Percentiles rank a stretch among this genome's conserved stretches.
phyloP scores from a whole-genome alignment of 169 alveolate species.

The Cryptosporidium muris region DNA sequence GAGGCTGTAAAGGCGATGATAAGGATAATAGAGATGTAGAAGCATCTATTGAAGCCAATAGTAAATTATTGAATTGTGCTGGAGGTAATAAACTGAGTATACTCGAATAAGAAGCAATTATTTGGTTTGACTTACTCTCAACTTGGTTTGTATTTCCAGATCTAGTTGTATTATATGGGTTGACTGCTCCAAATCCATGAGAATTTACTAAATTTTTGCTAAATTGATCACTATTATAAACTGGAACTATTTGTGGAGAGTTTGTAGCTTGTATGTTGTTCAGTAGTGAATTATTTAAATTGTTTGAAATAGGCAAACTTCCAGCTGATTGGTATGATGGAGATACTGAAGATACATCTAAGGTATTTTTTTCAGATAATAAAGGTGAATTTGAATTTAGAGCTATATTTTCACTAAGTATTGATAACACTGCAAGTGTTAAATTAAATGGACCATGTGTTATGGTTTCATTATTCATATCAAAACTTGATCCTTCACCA shows the following conservation, averaged over 20 bases:
- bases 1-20: slow-evolving; percentile 46
- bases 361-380: background rate
- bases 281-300: background rate
- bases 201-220: background rate
- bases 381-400: background rate
- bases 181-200: background rate
- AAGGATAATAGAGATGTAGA: slow-evolving; percentile 47
- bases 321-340: background rate
- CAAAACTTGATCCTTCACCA: background rate
- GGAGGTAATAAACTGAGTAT: slow-evolving; percentile 4
- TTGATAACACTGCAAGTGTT: slow-evolving; percentile 57
- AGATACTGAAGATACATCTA: slow-evolving; percentile 6
- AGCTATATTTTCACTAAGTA: slow-evolving; percentile 40
- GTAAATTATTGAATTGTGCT: slow-evolving; percentile 25
- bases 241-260: background rate
- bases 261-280: background rate
- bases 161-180: slow-evolving; percentile 4
- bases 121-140: background rate
- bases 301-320: too few relatives aligned
- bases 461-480: slow-evolving; percentile 1
- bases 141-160: slow-evolving; percentile 3
- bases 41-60: slow-evolving; percentile 51
- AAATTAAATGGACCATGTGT: slow-evolving; percentile 56
- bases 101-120: background rate
- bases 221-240: background rate